Percentiles rank a stretch among this genome's conserved stretches.
These are phyloP conservation scores for Breynia disticha DNA, from an alignment of 441 rosid species.

Conservation along the genomic window DNA sequence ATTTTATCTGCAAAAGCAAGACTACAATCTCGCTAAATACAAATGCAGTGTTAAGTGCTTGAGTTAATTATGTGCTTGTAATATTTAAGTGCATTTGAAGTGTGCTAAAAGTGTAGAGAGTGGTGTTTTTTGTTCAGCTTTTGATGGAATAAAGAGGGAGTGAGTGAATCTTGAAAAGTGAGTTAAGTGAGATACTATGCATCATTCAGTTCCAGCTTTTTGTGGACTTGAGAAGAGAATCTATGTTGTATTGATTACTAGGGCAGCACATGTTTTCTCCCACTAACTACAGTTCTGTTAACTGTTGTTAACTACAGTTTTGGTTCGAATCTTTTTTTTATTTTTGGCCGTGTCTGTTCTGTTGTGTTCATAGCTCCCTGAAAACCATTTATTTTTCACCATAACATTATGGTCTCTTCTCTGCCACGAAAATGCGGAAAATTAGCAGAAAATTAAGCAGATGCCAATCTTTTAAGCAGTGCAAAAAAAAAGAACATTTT, in stretches of 20 bases:
- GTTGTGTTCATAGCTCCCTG: not conserved
- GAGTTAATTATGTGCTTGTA: slow-evolving; percentile 8
- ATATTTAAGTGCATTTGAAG: not conserved
- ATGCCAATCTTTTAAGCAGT: too few species aligned
- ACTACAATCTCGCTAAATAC: not conserved
- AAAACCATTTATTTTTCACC: not conserved
- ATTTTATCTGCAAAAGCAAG: slow-evolving; percentile 14
- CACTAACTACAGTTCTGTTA: slow-evolving; percentile 20
- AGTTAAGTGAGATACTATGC: not conserved
- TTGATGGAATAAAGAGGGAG: slow-evolving; percentile 6
- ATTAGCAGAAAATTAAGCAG: too few species aligned
- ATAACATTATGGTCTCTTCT: not conserved
- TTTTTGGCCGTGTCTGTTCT: too few species aligned
- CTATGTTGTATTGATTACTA: not conserved
- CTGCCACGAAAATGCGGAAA: too few species aligned
- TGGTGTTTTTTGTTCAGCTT: slow-evolving; percentile 7
- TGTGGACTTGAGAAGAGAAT: slow-evolving; percentile 9
- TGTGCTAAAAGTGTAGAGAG: too few species aligned
- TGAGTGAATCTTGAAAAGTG: slow-evolving; percentile 15
- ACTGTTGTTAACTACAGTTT: slow-evolving; percentile 11
- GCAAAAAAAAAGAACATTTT: too few species aligned
- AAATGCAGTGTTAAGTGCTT: not conserved
- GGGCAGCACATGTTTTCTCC: slow-evolving; percentile 9
- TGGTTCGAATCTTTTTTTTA: not conserved
- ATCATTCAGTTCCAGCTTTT: slow-evolving; percentile 8